These are phyloP conservation scores for Hypoxylon rubiginosum DNA, from an alignment of 2,329 filamentous ascomycete genomes.

Conservation along the genomic window DNA sequence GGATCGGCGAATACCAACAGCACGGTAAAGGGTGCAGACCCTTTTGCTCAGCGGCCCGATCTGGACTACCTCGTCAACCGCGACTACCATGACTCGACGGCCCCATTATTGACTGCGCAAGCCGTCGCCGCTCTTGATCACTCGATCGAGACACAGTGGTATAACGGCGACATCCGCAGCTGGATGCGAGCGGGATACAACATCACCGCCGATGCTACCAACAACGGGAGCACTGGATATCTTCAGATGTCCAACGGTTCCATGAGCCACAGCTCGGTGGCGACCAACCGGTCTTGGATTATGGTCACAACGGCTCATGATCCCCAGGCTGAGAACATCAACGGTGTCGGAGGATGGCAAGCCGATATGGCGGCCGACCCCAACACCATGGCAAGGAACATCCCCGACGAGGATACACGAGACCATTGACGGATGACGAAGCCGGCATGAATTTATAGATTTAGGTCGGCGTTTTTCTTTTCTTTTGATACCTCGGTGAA, in stretches of 20 bases:
- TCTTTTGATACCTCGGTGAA: constrained; percentile 2
- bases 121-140: constrained; percentile 41
- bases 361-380: constrained; percentile 36
- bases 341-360: constrained; percentile 25
- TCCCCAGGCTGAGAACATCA: constrained; percentile 31
- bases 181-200: constrained; percentile 37
- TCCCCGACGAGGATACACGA: constrained; percentile 41
- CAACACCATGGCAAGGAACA: constrained; percentile 2
- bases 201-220: background rate
- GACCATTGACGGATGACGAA: background rate
- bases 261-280: constrained; percentile 30
- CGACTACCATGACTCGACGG: constrained; percentile 15
- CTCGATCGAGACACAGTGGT: constrained; percentile 12
- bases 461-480: constrained; percentile 15
- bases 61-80: constrained; percentile 23
- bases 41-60: constrained; percentile 9
- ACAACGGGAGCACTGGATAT: constrained; percentile 29
- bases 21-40: constrained; percentile 25
- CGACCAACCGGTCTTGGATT: constrained; percentile 31
- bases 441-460: background rate
- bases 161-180: constrained; percentile 26
- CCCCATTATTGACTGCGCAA: constrained; percentile 35
- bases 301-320: constrained; percentile 7
- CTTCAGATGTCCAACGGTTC: constrained; percentile 14
- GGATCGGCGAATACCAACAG: constrained; percentile 29